Percentiles rank a stretch among this genome's conserved stretches.
Conservation (phyloP, 768 basidiomycete genomes). For the Rhizopogon rudus region DNA sequence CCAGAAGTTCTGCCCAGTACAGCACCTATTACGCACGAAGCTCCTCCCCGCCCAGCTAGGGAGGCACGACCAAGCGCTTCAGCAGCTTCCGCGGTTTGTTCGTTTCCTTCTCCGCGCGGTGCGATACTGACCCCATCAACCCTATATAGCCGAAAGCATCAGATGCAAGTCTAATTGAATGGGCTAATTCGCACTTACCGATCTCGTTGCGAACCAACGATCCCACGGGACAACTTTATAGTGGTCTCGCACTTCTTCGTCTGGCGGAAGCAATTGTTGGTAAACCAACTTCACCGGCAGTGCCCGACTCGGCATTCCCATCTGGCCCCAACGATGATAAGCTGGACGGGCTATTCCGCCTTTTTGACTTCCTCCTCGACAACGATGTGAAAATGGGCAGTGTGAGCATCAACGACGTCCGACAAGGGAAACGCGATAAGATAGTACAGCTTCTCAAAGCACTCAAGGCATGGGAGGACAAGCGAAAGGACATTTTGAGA, state of each 20-base stretch:
- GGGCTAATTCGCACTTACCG: slow-evolving; percentile 88
- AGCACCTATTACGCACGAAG: slow-evolving; percentile 17
- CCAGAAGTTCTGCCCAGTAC: slow-evolving; percentile 9
- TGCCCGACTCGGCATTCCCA: slow-evolving; percentile 79
- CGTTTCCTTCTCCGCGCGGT: slow-evolving; percentile 1
- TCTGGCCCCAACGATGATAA: slow-evolving; percentile 65
- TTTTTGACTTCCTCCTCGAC: slow-evolving; percentile 91
- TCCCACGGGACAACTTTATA: slow-evolving; percentile 38
- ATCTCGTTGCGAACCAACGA: slow-evolving; percentile 51
- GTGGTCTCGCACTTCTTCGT: slow-evolving; percentile 77
- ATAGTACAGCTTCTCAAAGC: slow-evolving; percentile 75
- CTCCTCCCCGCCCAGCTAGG: slow-evolving; percentile 66
- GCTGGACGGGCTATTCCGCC: slow-evolving; percentile 78
- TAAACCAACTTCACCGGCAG: slow-evolving; percentile 58
- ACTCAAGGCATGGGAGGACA: slow-evolving; percentile 78
- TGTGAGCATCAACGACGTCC: slow-evolving; percentile 91
- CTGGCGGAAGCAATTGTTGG: slow-evolving; percentile 80
- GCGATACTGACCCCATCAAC: neutral
- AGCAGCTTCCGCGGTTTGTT: slow-evolving; percentile 18
- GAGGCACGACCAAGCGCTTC: slow-evolving; percentile 45
- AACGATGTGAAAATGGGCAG: slow-evolving; percentile 89
- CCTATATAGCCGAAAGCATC: slow-evolving; percentile 18
- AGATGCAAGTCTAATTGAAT: slow-evolving; percentile 64
- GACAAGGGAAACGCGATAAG: slow-evolving; percentile 77
- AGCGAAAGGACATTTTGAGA: slow-evolving; percentile 49